Evolutionary conservation across 148 eudicot species (phyloP).

Genomic region (Bassia scoparia): DNA sequence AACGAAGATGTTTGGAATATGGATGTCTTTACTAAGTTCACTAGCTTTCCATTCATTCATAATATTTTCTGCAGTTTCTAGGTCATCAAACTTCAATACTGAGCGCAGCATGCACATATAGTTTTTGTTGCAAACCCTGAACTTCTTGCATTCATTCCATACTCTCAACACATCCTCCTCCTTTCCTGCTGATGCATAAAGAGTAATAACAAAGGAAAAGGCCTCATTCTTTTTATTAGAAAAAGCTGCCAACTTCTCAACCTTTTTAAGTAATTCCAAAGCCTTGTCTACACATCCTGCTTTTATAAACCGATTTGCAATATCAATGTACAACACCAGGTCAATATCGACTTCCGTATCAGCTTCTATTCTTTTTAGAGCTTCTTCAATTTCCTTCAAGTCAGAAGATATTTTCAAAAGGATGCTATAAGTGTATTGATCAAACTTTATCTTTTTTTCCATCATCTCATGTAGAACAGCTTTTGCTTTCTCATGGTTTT

Average conservation of each 20-base stretch:
- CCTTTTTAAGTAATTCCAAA: slow-evolving; percentile 29
- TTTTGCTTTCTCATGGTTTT: slow-evolving; percentile 28
- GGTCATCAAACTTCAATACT: slow-evolving; percentile 37
- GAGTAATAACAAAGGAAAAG: slow-evolving; percentile 26
- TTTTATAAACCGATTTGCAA: slow-evolving; percentile 36
- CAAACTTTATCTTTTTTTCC: slow-evolving; percentile 21
- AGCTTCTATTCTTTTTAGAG: slow-evolving; percentile 32
- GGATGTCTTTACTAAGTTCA: slow-evolving; percentile 29
- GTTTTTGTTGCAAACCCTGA: slow-evolving; percentile 28
- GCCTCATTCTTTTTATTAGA: slow-evolving; percentile 24
- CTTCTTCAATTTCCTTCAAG: slow-evolving; percentile 25
- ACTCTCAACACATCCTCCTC: slow-evolving; percentile 43
- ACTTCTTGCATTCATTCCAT: slow-evolving; percentile 37
- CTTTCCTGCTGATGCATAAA: slow-evolving; percentile 34
- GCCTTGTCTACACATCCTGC: slow-evolving; percentile 35
- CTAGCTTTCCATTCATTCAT: slow-evolving; percentile 43
- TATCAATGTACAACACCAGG: slow-evolving; percentile 31
- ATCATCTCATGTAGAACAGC: slow-evolving; percentile 38
- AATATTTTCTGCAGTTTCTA: slow-evolving; percentile 40
- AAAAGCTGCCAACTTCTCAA: slow-evolving; percentile 27
- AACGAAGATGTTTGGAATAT: slow-evolving; percentile 35
- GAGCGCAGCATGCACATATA: slow-evolving; percentile 36
- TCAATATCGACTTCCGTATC: slow-evolving; percentile 27
- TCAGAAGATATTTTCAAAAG: slow-evolving; percentile 33
- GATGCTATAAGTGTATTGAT: slow-evolving; percentile 23